Base-by-base conservation (phyloP, 225 moss, liverwort and hornwort genomes). In the Bryoerythrophyllum caledonicum region DNA sequence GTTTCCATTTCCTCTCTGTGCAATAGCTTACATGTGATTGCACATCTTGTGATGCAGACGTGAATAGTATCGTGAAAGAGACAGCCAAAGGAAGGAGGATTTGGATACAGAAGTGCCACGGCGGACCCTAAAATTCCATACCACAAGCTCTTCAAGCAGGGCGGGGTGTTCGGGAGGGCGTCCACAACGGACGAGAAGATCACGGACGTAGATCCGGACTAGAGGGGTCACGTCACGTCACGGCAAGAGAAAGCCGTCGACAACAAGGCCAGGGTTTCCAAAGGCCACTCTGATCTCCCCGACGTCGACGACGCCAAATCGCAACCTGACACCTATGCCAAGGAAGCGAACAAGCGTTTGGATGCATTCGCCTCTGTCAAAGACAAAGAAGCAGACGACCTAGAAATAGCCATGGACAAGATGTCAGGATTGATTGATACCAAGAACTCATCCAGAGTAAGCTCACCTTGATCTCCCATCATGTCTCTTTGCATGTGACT, bases 211-310 rank as follows among this genome's bases (percentile, higher is more conserved):
- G 82, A 37, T 64, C 65, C 70, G 0, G 70, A 78, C 0, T 82
- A 70, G 6, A 63, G 32, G 41, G 82, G 78, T 6, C 49, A 41
- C 0, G 69, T 57, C 15, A 78, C 65, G n/a, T 69, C 65, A 5
- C 82, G 70, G 0, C 23, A 74, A 48, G 58, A 78, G 5, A 78
- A 78, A 23, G 74, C 40, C 2, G 59, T 58, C n/a, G 20, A 63
- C 10, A 60, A 51, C 43, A 78, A 35, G 52, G 6, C 70, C 8
- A 78, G 78, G 78, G 70, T 82, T 13, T 78, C n/a, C n/a, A n/a
- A n/a, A n/a, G n/a, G n/a, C n/a, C n/a, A n/a, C n/a, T n/a, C n/a
- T n/a, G n/a, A n/a, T n/a, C n/a, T n/a, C n/a, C n/a, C 40, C 40
- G 11, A 40, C 10, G 40, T n/a, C n/a, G n/a, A n/a, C n/a, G n/a